phyloP scores from a whole-genome alignment of 768 basidiomycete species.

The Lentinula sp. region DNA sequence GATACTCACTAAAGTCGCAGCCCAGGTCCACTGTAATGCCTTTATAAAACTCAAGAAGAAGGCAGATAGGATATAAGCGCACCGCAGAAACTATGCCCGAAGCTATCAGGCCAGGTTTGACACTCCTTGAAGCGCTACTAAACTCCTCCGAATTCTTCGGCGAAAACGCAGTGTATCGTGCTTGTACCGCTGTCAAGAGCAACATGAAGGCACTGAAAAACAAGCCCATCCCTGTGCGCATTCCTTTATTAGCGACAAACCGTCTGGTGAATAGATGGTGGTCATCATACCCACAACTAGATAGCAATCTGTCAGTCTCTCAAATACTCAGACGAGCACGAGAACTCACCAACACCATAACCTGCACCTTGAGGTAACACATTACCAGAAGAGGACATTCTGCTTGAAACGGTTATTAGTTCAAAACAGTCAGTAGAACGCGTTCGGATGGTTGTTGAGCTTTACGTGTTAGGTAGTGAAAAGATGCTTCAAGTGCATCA shows the following conservation, averaged over 20 bases:
- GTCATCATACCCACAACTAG: constrained; percentile 12
- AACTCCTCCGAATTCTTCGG: constrained; percentile 80
- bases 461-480: neutral
- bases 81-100: constrained; percentile 83
- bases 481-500: neutral
- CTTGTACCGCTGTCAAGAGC: constrained; percentile 70
- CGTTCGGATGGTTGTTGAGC: too few relatives aligned
- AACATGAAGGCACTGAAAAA: constrained; percentile 86
- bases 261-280: neutral
- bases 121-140: constrained; percentile 71
- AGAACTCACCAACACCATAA: constrained; percentile 70
- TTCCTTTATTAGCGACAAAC: neutral
- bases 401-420: neutral
- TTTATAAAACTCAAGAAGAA: neutral
- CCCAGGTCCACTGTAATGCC: constrained; percentile 22
- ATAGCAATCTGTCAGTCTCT: constrained; percentile 3
- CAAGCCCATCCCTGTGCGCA: constrained; percentile 68
- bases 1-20: constrained; percentile 57
- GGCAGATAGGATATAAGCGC: neutral
- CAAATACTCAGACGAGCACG: neutral
- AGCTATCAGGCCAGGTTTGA: constrained; percentile 90
- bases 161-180: constrained; percentile 78
- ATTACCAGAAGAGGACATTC: constrained; percentile 1
- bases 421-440: too few relatives aligned
- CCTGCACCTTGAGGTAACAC: constrained; percentile 78